Evolutionary conservation across 176 grass and related monocot species (phyloP).

Genomic region (Avena insularis): DNA sequence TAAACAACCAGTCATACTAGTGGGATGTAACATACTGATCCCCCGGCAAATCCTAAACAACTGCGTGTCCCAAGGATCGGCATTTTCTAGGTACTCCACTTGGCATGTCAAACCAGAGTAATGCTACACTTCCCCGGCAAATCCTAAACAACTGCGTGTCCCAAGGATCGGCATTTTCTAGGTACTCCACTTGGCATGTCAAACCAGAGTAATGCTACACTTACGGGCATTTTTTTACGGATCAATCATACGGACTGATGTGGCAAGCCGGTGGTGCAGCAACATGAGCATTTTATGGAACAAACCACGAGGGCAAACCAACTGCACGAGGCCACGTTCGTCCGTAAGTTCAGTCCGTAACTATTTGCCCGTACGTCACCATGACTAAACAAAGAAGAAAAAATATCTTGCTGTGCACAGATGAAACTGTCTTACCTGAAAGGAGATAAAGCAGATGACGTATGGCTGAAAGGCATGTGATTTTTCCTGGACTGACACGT

Average conservation of each 20-base stretch:
- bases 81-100: neutral
- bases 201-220: too few species aligned
- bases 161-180: neutral
- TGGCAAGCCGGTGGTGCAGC: too few species aligned
- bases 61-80: neutral
- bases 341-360: too few species aligned
- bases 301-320: too few species aligned
- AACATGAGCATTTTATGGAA: too few species aligned
- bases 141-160: neutral
- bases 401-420: neutral
- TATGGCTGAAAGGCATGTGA: slow-evolving; percentile 34
- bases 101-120: neutral
- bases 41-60: neutral
- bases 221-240: too few species aligned
- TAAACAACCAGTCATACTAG: neutral
- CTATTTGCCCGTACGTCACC: too few species aligned
- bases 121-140: neutral
- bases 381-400: neutral
- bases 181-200: neutral
- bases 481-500: slow-evolving; percentile 37
- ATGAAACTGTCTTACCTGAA: slow-evolving; percentile 9
- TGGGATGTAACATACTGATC: neutral
- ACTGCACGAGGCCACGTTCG: too few species aligned
- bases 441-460: slow-evolving; percentile 35
- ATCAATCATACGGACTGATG: too few species aligned